phyloP scores from a whole-genome alignment of 495 filamentous ascomycete species.

The Oidiodendron maius region DNA sequence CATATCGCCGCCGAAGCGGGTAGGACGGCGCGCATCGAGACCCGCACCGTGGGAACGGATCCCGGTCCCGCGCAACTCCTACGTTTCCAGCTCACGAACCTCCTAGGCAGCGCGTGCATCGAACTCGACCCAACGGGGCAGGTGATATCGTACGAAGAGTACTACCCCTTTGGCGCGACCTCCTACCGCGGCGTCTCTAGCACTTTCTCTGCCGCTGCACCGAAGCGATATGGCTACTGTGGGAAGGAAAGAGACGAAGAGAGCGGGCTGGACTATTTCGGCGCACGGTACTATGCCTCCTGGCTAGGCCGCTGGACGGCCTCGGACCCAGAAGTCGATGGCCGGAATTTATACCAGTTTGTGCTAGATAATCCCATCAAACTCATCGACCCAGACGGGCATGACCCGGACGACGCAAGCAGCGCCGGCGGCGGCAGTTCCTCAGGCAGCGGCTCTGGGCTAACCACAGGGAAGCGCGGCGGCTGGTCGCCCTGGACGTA shows the following conservation, averaged over 20 bases:
- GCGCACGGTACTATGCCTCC: slow-evolving; percentile 26
- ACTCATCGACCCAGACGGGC: too few relatives aligned
- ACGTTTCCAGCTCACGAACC: slow-evolving; percentile 20
- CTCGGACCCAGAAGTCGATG: slow-evolving; percentile 19
- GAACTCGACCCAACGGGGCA: slow-evolving; percentile 26
- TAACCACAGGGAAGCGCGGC: too few relatives aligned
- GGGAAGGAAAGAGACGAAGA: slow-evolving; percentile 27
- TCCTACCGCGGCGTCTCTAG: slow-evolving; percentile 15
- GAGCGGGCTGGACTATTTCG: slow-evolving; percentile 28
- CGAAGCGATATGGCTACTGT: slow-evolving; percentile 25
- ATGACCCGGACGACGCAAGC: too few relatives aligned
- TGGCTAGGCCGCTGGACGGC: slow-evolving; percentile 28
- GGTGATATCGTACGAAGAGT: slow-evolving; percentile 32
- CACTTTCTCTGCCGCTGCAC: slow-evolving; percentile 8
- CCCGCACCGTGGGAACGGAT: background rate
- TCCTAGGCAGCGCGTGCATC: slow-evolving; percentile 13
- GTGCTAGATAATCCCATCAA: background rate
- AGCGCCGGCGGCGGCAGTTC: too few relatives aligned
- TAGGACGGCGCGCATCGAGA: slow-evolving; percentile 1
- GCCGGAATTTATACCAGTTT: background rate
- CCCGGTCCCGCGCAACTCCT: background rate
- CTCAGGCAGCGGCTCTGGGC: too few relatives aligned
- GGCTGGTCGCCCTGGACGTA: too few relatives aligned
- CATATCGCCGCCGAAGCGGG: background rate
- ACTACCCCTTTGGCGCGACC: slow-evolving; percentile 26